Evolutionary conservation across 345 rosid species (phyloP).

Genomic region (Populus simonii): DNA sequence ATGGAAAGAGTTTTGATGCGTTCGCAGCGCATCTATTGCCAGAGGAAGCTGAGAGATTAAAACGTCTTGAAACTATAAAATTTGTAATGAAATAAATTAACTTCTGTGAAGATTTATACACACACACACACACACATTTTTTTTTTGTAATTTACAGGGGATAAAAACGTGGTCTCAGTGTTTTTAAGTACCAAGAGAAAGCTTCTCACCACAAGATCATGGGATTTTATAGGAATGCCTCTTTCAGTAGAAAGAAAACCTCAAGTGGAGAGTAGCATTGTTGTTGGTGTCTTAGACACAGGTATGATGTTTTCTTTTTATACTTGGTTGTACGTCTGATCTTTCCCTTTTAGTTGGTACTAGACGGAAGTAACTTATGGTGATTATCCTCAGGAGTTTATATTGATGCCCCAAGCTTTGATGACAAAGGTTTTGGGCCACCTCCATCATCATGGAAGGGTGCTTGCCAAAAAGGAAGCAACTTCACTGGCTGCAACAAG

Average conservation of each 20-base stretch:
- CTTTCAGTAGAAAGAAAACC: background rate
- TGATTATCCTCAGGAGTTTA: background rate
- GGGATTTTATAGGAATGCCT: slow-evolving; percentile 3
- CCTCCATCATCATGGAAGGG: slow-evolving; percentile 12
- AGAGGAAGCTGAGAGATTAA: background rate
- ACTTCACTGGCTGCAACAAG: slow-evolving; percentile 17
- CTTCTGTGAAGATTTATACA: background rate
- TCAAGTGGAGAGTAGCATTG: background rate
- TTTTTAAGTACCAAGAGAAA: background rate
- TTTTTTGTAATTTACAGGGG: background rate
- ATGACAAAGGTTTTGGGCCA: slow-evolving; percentile 1
- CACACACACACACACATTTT: too few relatives aligned
- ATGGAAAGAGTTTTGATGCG: background rate
- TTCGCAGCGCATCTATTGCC: background rate
- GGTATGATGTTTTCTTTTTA: too few relatives aligned
- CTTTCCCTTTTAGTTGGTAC: too few relatives aligned
- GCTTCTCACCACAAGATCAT: background rate
- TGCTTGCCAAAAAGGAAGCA: background rate
- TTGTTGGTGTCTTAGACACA: background rate
- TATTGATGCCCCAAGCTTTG: background rate
- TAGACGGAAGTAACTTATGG: too few relatives aligned
- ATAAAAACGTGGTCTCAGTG: slow-evolving; percentile 3
- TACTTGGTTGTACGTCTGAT: too few relatives aligned
- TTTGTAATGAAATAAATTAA: too few relatives aligned
- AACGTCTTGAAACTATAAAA: background rate